Base-by-base conservation (phyloP, 306 rosid genomes). In the Vigna radiata region DNA sequence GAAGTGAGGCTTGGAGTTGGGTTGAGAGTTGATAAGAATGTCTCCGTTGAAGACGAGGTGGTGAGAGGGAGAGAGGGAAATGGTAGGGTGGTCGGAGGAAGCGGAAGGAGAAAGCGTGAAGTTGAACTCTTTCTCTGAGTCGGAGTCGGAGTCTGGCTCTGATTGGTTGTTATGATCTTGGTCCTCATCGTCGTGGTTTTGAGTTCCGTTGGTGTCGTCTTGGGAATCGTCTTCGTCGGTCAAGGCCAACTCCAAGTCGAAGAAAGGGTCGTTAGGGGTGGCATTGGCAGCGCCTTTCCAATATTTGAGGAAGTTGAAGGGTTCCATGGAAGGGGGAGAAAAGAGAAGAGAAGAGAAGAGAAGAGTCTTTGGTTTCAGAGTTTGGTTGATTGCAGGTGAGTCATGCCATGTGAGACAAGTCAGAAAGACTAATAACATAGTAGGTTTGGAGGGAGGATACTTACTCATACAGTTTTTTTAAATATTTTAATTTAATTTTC, bases 241-340 rank as follows among this genome's bases (percentile, higher is more conserved):
- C 33, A 89, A 79, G 16, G 94, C 68, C 36, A 95, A 88, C 83
- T 92, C 94, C 66, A 95, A 66, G 86, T 95, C 99, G 64, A 92
- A 88, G 83, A 90, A 95, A 7, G 99, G 92, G 0, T 96, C 97
- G 0, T 92, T 58, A 19, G 77, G 84, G 11, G 41, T 23, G 63
- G 63, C 16, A 21, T 3, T 54, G 14, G 84, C 84, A 19, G 73
- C 85, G 0, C 83, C 82, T 86, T 90, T 83, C 97, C 92, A 88
- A 80, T 89, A 88, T 75, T 89, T 95, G 88, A 92, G 98, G 12
- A 95, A 80, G 87, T 87, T 95, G 65, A 92, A 87, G 79, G 92
- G 88, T 85, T 95, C 99, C 97, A 90, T 95, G 75, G 97, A 88
- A 36, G 41, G 8, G 8, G 4, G 15, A 44, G 49, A 44, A 3